A percentile compares a stretch with the other conserved stretches of the same genome.
phyloP scores from a whole-genome alignment of 202 grass and related monocot genomes.

The Schoenoplectus triqueter region DNA sequence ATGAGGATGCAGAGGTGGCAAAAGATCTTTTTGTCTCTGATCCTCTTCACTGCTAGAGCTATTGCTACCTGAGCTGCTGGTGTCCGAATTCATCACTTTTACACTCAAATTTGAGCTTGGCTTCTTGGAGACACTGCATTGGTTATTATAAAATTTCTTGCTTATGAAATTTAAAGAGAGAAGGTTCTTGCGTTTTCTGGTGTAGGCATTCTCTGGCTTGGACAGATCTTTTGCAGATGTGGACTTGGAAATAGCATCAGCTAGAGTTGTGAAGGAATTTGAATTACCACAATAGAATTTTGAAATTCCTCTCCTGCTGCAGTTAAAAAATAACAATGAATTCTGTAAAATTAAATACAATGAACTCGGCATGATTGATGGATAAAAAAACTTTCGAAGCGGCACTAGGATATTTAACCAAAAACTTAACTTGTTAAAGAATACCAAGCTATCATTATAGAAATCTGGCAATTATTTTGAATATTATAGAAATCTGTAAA shows the following conservation, averaged over 20 bases:
- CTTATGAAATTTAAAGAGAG: slow-evolving; percentile 55
- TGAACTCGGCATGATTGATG: slow-evolving; percentile 1
- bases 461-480: not conserved
- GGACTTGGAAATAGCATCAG: slow-evolving; percentile 47
- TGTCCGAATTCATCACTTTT: slow-evolving; percentile 11
- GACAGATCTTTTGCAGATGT: slow-evolving; percentile 50
- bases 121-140: slow-evolving; percentile 31
- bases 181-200: slow-evolving; percentile 70
- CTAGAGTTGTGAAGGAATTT: slow-evolving; percentile 56
- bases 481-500: not conserved
- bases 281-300: slow-evolving; percentile 84
- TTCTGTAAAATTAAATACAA: slow-evolving; percentile 8
- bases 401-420: not conserved
- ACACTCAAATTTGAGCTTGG: slow-evolving; percentile 47
- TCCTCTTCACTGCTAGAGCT: slow-evolving; percentile 54
- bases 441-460: not conserved
- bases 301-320: slow-evolving; percentile 58
- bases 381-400: not conserved
- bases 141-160: slow-evolving; percentile 40
- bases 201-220: slow-evolving; percentile 57
- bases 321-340: slow-evolving; percentile 24
- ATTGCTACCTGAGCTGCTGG: slow-evolving; percentile 89
- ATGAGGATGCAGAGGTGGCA: slow-evolving; percentile 47
- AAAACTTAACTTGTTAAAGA: not conserved
- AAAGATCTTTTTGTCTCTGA: slow-evolving; percentile 28